Conservation (phyloP, 441 rosid genomes). For the Gossypium lobatum region DNA sequence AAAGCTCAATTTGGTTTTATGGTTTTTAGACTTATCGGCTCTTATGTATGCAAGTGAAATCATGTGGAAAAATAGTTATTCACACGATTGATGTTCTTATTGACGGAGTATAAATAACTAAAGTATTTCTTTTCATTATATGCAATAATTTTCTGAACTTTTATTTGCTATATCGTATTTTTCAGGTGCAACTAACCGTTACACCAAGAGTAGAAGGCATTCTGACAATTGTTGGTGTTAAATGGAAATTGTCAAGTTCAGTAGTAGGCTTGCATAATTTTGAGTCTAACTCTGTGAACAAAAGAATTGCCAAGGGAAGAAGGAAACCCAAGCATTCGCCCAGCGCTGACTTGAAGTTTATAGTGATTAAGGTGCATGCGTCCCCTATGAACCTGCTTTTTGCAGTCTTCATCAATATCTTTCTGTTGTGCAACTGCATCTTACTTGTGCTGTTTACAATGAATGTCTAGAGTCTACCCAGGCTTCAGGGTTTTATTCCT, state of each 20-base stretch:
- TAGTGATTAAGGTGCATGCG: conserved; percentile 72
- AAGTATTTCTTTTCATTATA: neutral
- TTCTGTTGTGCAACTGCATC: conserved; percentile 15
- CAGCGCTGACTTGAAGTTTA: conserved; percentile 54
- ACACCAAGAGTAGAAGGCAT: conserved; percentile 82
- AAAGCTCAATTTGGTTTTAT: neutral
- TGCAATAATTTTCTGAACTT: conserved; percentile 6
- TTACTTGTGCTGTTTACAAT: conserved; percentile 11
- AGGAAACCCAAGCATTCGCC: conserved; percentile 50
- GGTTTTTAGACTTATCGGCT: neutral
- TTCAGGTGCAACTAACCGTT: conserved; percentile 82
- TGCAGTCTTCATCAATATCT: conserved; percentile 5
- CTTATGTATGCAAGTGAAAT: neutral
- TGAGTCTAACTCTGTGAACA: conserved; percentile 42
- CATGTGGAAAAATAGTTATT: neutral
- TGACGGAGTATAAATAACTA: neutral
- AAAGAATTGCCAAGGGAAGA: conserved; percentile 46
- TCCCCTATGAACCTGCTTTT: neutral
- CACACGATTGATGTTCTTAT: conserved; percentile 3
- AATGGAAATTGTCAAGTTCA: conserved; percentile 90
- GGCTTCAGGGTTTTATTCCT: conserved; percentile 74
- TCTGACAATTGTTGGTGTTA: conserved; percentile 81
- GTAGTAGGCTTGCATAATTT: conserved; percentile 70
- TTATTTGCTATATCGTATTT: conserved; percentile 7
- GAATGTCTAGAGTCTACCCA: conserved; percentile 66